A percentile compares a stretch with the other conserved stretches of the same genome.
Evolutionary conservation across 139 green algal species (phyloP).

Genomic region (Astrephomene gubernaculifera): DNA sequence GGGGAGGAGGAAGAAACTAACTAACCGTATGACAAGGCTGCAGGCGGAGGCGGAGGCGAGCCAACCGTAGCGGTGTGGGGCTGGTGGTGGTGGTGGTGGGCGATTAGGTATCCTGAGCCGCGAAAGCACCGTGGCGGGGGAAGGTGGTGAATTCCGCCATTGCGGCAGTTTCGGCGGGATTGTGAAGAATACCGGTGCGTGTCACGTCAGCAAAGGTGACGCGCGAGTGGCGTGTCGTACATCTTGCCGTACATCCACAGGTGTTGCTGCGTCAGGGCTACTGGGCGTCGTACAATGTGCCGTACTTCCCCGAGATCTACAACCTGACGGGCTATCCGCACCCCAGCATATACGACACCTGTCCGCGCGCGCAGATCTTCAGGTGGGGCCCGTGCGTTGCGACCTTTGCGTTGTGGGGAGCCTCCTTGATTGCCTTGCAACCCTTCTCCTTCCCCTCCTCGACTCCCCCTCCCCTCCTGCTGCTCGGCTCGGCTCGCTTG

Average conservation of each 20-base stretch:
- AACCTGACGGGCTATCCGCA: constrained; percentile 40
- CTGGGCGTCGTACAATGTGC: constrained; percentile 67
- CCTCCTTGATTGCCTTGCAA: background rate
- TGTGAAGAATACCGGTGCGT: too few relatives aligned
- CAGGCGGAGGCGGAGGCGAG: too few relatives aligned
- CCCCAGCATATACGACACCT: constrained; percentile 36
- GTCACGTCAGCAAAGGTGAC: too few relatives aligned
- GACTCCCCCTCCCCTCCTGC: background rate
- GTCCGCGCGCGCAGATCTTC: constrained; percentile 47
- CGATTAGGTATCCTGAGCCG: too few relatives aligned
- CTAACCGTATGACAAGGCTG: too few relatives aligned
- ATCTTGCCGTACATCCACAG: too few relatives aligned
- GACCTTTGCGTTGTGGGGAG: background rate
- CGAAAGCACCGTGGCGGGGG: too few relatives aligned
- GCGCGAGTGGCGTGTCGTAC: too few relatives aligned
- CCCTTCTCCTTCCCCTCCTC: background rate
- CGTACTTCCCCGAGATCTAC: constrained; percentile 71
- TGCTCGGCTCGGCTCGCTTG: background rate
- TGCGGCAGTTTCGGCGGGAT: too few relatives aligned
- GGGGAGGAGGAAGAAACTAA: background rate
- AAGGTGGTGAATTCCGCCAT: too few relatives aligned
- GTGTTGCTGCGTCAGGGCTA: constrained; percentile 46
- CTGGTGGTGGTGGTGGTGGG: too few relatives aligned
- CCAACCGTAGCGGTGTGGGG: too few relatives aligned
- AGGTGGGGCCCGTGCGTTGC: background rate